Evolutionary conservation across 2,329 filamentous ascomycete genomes (phyloP).

Genomic region (Samsoniella hepiali): DNA sequence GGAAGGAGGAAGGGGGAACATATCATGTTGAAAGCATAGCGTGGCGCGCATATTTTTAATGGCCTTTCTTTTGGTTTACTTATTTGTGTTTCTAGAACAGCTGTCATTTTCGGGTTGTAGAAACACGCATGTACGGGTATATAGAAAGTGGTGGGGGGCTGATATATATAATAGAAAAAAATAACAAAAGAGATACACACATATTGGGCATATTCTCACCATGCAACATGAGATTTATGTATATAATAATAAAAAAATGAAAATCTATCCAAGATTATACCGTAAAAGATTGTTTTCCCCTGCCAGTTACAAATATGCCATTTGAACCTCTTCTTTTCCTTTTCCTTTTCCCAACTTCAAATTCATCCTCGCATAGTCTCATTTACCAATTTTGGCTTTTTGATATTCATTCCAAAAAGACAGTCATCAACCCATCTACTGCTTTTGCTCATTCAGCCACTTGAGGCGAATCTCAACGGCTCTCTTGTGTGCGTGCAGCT

Average conservation of each 20-base stretch:
- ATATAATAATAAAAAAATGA: neutral
- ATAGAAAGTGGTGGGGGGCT: neutral
- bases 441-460: slow-evolving; percentile 39
- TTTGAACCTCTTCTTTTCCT: neutral
- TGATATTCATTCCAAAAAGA: neutral
- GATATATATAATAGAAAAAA: neutral
- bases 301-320: neutral
- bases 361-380: neutral
- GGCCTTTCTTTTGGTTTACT: neutral
- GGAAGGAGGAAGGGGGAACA: neutral
- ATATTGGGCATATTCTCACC: neutral
- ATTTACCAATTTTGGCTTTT: neutral
- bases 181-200: neutral
- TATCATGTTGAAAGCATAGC: slow-evolving; percentile 29
- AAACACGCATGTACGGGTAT: neutral
- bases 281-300: neutral
- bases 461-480: slow-evolving; percentile 80
- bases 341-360: neutral
- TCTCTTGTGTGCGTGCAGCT: slow-evolving; percentile 87
- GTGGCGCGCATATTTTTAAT: slow-evolving; percentile 19
- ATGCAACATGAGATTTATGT: neutral
- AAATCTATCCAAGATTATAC: neutral
- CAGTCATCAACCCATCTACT: neutral
- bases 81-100: neutral
- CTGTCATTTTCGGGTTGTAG: too few species aligned